phyloP scores from a whole-genome alignment of 306 rosid genomes.

The Cotoneaster glaucophyllus region DNA sequence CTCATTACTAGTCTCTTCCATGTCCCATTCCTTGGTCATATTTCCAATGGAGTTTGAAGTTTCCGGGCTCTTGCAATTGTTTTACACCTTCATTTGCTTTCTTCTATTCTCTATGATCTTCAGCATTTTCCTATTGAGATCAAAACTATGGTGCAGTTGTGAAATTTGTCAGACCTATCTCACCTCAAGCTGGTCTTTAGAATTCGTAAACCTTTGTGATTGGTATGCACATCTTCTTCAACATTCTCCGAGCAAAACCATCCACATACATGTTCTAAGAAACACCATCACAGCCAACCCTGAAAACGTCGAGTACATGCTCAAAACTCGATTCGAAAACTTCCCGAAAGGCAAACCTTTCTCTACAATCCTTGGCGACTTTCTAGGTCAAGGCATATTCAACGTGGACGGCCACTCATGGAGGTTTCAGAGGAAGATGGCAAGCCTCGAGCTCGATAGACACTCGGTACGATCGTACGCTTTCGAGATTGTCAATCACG shows the following conservation, averaged over 20 bases:
- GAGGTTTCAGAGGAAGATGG: constrained; percentile 68
- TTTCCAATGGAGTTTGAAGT: constrained; percentile 24
- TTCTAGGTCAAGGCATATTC: constrained; percentile 74
- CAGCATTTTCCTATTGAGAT: not conserved
- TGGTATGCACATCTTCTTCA: constrained; percentile 66
- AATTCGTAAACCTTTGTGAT: constrained; percentile 61
- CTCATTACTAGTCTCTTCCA: not conserved
- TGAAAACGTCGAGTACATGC: constrained; percentile 66
- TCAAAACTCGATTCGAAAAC: constrained; percentile 58
- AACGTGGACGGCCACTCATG: constrained; percentile 76
- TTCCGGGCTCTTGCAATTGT: constrained; percentile 16
- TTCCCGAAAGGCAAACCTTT: constrained; percentile 73
- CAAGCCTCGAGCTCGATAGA: constrained; percentile 43
- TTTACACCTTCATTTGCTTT: constrained; percentile 1
- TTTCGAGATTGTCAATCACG: constrained; percentile 49
- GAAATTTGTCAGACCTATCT: constrained; percentile 53
- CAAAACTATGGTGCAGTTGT: constrained; percentile 42
- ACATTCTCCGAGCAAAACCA: constrained; percentile 51
- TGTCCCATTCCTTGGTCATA: not conserved
- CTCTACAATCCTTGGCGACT: constrained; percentile 60
- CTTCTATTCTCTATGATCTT: constrained; percentile 1
- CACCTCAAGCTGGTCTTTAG: constrained; percentile 49
- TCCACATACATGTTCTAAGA: constrained; percentile 58
- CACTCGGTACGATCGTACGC: constrained; percentile 48
- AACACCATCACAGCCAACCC: constrained; percentile 76